phyloP scores from a whole-genome alignment of 805 yeast genomes.

The Candida oleophila region DNA sequence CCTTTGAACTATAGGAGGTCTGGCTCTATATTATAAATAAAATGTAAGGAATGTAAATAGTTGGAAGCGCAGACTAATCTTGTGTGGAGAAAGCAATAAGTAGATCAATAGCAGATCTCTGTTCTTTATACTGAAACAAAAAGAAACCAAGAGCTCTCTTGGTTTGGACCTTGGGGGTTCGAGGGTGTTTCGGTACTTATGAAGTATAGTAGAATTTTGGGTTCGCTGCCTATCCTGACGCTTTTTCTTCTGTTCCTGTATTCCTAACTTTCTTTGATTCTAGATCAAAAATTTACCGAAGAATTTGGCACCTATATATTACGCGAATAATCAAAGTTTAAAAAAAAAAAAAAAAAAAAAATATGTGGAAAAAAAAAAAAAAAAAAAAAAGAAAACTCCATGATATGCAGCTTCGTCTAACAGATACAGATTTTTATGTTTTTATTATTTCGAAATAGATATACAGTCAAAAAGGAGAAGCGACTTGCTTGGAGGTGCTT shows the following conservation, averaged over 20 bases:
- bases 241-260: neutral
- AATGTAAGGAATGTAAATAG: conserved; percentile 6
- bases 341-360: neutral
- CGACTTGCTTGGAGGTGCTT: neutral
- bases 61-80: conserved; percentile 6
- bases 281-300: neutral
- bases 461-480: neutral
- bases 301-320: conserved; percentile 1
- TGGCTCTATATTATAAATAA: neutral
- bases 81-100: neutral
- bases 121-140: neutral
- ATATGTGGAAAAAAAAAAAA: neutral
- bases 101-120: neutral
- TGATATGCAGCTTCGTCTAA: neutral
- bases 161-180: too few species aligned
- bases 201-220: neutral
- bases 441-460: neutral
- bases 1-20: neutral
- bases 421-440: neutral
- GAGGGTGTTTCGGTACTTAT: too few species aligned
- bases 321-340: neutral
- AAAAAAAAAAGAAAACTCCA: neutral
- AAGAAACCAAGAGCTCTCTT: too few species aligned
- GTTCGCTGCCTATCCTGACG: neutral
- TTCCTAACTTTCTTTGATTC: neutral